Evolutionary conservation across 495 filamentous ascomycete species (phyloP).

Genomic region (Filosporella fistucella): DNA sequence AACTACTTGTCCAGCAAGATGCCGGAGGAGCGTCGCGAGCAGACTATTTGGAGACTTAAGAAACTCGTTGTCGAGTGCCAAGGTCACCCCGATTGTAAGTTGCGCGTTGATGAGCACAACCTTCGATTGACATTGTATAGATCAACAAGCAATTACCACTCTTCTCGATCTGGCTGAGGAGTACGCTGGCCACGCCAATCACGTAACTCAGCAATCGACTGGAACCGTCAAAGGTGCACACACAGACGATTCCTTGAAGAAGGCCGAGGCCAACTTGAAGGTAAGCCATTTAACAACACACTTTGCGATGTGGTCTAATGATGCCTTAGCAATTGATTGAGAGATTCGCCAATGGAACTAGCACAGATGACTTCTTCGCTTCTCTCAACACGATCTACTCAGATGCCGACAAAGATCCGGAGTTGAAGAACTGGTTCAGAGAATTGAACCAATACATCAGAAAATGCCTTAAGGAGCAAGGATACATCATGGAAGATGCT

Average conservation of each 20-base stretch:
- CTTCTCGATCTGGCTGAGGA: constrained; percentile 78
- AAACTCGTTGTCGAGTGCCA: constrained; percentile 98
- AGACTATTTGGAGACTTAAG: constrained; percentile 89
- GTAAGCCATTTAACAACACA: constrained; percentile 19
- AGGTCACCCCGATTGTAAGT: constrained; percentile 80
- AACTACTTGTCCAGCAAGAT: constrained; percentile 80
- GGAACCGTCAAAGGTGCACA: constrained; percentile 68
- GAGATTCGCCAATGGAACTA: constrained; percentile 93
- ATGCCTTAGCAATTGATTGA: constrained; percentile 72
- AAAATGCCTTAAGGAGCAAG: constrained; percentile 80
- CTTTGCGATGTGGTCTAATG: constrained; percentile 9
- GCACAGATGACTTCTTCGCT: constrained; percentile 77
- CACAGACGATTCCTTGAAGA: constrained; percentile 50
- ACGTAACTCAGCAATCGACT: constrained; percentile 54
- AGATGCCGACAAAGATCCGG: constrained; percentile 87
- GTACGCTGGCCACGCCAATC: constrained; percentile 73
- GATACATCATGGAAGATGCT: constrained; percentile 81
- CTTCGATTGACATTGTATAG: constrained; percentile 29
- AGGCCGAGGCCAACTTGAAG: constrained; percentile 74
- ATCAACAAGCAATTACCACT: constrained; percentile 83
- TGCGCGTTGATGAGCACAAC: not conserved
- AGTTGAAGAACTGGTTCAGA: constrained; percentile 88
- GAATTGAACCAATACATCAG: constrained; percentile 71
- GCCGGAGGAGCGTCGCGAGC: constrained; percentile 90
- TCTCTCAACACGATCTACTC: constrained; percentile 82